These are phyloP conservation scores for Metschnikowia hibisci DNA, from an alignment of 805 yeast species.

Conservation along the genomic window DNA sequence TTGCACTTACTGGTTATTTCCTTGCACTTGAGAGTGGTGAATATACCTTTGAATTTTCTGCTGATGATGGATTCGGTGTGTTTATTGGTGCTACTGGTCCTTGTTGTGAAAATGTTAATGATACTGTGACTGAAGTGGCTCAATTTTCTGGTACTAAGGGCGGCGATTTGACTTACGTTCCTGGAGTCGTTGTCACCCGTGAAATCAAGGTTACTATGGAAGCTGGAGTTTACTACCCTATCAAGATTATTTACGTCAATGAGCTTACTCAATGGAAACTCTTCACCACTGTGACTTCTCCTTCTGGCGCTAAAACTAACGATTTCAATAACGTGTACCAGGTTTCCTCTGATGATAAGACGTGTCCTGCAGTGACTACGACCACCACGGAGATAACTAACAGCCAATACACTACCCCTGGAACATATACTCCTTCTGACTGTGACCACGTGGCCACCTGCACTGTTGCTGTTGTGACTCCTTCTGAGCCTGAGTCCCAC, in stretches of 20 bases:
- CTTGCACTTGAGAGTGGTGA: conserved; percentile 1
- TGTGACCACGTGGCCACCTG: neutral
- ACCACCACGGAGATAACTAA: neutral
- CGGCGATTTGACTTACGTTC: neutral
- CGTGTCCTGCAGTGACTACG: conserved; percentile 5
- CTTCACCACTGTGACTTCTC: conserved; percentile 1
- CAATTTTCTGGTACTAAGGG: conserved; percentile 5
- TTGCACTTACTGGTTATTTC: conserved; percentile 4
- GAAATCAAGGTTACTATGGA: conserved; percentile 3
- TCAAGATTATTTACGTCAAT: conserved; percentile 5
- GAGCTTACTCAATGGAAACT: conserved; percentile 7
- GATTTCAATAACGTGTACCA: neutral
- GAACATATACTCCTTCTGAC: conserved; percentile 9
- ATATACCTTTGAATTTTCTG: conserved; percentile 3
- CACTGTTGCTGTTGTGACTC: conserved; percentile 2
- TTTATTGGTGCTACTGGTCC: conserved; percentile 4
- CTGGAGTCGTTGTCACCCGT: neutral
- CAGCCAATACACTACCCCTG: neutral
- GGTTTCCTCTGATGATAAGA: neutral
- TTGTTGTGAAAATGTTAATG: conserved; percentile 3
- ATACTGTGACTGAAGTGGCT: conserved; percentile 2
- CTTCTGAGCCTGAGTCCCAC: neutral
- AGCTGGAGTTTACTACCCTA: conserved; percentile 4
- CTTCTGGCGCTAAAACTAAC: neutral
- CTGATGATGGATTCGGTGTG: conserved; percentile 4